Percentiles rank a stretch among this genome's conserved stretches.
phyloP scores from a whole-genome alignment of 2,329 filamentous ascomycete genomes.

The Pseudogymnoascus sp. region DNA sequence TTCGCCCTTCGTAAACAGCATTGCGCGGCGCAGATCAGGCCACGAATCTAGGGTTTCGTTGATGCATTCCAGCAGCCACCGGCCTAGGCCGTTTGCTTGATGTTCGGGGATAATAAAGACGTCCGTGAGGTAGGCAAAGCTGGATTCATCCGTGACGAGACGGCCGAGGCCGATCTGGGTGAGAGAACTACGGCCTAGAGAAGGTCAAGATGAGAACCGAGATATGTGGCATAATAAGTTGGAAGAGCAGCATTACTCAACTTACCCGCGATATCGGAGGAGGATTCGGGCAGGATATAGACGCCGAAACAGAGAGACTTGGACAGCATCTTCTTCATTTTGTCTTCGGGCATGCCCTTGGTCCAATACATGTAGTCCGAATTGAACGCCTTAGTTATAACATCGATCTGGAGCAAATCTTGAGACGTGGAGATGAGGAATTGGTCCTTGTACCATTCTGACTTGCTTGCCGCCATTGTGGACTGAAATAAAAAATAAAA shows the following conservation, averaged over 20 bases:
- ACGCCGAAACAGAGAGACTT: constrained; percentile 52
- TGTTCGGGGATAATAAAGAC: constrained; percentile 53
- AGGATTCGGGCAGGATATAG: constrained; percentile 32
- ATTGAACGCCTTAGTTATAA: constrained; percentile 45
- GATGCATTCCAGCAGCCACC: constrained; percentile 54
- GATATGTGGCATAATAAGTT: neutral
- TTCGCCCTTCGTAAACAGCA: constrained; percentile 40
- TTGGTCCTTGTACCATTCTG: constrained; percentile 39
- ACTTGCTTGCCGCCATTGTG: neutral
- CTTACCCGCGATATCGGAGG: constrained; percentile 22
- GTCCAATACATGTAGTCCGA: constrained; percentile 55
- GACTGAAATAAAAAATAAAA: neutral
- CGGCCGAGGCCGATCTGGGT: constrained; percentile 47
- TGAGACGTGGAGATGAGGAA: constrained; percentile 55
- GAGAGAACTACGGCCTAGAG: constrained; percentile 8
- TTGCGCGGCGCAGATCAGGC: constrained; percentile 51
- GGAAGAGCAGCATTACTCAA: constrained; percentile 12
- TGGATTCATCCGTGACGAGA: constrained; percentile 58
- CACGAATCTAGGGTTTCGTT: constrained; percentile 47
- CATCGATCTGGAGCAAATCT: constrained; percentile 41
- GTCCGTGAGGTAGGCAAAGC: constrained; percentile 61
- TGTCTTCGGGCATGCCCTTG: constrained; percentile 38
- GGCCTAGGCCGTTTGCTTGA: constrained; percentile 52
- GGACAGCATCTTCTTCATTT: constrained; percentile 42
- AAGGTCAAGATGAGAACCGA: neutral